A percentile compares a stretch with the other conserved stretches of the same genome.
Evolutionary conservation across 2,329 filamentous ascomycete genomes (phyloP).

Genomic region (Trichoderma sp.): DNA sequence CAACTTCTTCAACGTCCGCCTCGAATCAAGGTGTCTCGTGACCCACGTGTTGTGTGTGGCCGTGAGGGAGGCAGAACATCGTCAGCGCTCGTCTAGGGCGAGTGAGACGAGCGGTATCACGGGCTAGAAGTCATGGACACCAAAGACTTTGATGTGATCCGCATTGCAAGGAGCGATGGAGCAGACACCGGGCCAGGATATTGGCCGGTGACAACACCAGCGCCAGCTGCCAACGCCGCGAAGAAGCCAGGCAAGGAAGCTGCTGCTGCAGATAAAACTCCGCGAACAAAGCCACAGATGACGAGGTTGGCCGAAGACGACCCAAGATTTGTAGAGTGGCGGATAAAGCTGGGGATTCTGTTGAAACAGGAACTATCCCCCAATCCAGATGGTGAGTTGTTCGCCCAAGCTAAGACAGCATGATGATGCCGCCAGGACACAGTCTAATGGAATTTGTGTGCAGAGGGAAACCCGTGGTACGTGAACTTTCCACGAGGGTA

Average conservation of each 20-base stretch:
- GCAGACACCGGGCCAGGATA: slow-evolving; percentile 48
- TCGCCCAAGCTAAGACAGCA: background rate
- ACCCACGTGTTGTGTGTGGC: slow-evolving; percentile 10
- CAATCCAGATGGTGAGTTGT: slow-evolving; percentile 41
- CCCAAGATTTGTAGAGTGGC: slow-evolving; percentile 48
- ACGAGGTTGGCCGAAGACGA: slow-evolving; percentile 46
- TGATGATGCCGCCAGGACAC: slow-evolving; percentile 26
- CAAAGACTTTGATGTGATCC: slow-evolving; percentile 46
- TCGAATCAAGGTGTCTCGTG: slow-evolving; percentile 5
- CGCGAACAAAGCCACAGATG: slow-evolving; percentile 48
- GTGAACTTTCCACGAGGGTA: slow-evolving; percentile 49
- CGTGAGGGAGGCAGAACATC: background rate
- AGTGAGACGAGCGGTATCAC: background rate
- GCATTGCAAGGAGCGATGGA: slow-evolving; percentile 50
- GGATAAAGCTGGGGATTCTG: slow-evolving; percentile 48
- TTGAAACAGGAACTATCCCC: slow-evolving; percentile 49
- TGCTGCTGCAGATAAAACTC: slow-evolving; percentile 37
- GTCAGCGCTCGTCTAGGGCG: background rate
- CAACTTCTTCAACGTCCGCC: background rate
- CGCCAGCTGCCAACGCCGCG: slow-evolving; percentile 27
- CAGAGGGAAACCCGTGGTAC: slow-evolving; percentile 49
- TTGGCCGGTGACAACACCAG: slow-evolving; percentile 41
- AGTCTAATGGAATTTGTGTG: background rate
- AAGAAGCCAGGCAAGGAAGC: slow-evolving; percentile 44
- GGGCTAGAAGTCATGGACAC: slow-evolving; percentile 33